Conservation (phyloP, 73 alveolate genomes). For the Paramecium primaurelia region DNA sequence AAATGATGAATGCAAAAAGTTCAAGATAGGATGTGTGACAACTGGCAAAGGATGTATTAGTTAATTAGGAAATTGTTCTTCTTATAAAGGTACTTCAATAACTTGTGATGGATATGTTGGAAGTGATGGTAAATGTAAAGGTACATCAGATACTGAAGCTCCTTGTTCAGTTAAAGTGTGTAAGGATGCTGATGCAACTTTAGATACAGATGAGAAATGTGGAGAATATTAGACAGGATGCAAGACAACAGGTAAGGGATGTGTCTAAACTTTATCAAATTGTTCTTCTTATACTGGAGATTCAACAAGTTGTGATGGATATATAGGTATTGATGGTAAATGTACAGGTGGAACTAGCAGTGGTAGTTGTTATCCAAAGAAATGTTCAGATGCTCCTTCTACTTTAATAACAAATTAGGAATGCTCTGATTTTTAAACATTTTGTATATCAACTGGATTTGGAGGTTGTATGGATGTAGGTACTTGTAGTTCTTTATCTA, state of each 20-base stretch:
- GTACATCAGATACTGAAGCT: not conserved
- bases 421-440: not conserved
- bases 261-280: not conserved
- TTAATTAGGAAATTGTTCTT: not conserved
- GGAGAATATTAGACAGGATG: not conserved
- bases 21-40: not conserved
- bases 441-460: not conserved
- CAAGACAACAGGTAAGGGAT: conserved; percentile 1
- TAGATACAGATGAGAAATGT: not conserved
- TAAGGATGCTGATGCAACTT: not conserved
- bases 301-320: not conserved
- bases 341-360: not conserved
- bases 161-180: not conserved
- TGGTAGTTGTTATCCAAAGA: not conserved
- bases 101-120: not conserved
- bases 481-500: not conserved
- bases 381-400: not conserved
- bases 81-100: not conserved
- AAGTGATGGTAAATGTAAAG: not conserved
- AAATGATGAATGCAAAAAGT: not conserved
- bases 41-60: conserved; percentile 3
- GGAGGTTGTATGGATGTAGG: not conserved
- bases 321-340: not conserved
- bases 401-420: not conserved
- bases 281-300: conserved; percentile 19